Evolutionary conservation across 352 stramenopile species (phyloP), one percentile per base, ranked within the genome.

Genomic region (Phytophthora capsici): DNA sequence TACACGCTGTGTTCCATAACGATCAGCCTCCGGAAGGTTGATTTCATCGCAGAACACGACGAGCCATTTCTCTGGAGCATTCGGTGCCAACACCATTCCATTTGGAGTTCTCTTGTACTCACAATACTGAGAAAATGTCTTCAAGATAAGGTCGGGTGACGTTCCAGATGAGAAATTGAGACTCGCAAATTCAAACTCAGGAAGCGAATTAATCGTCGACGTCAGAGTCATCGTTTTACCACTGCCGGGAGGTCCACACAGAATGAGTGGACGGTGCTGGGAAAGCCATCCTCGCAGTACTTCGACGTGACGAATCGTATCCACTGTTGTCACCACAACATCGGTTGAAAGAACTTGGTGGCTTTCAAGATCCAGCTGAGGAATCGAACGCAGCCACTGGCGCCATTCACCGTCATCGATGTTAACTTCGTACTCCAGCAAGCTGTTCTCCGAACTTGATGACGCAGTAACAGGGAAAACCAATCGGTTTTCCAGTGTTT

Each of bases 21-120:
- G 79, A 77, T 99, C 98, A 32, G 97, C 84, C 55, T 98, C 94
- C 0, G 98, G 98, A 47, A 99, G 84, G 79, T 99, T 99, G 63
- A 99, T 99, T 86, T 99, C 98, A 78, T 99, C 98, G 57, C 97
- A 99, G 73, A 99, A 99, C 6, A 99, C 93, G 49, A 99, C 98
- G 2, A 99, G 87, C 97, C 97, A 99, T 66, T 97, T 99, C 59
- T 97, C 96, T 36, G 78, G 93, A 73, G 73, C 96, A 73, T 84
- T 92, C 14, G 98, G 98, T 50, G 97, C 86, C 32, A 99, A 79
- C 22, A 99, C 76, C 77, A 99, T 96, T 46, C 98, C 97, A 66
- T 95, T 97, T 14, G 95, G 96, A 51, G 96, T 98, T 23, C 97
- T 86, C 20, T 99, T 98, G 86, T 99, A 99, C 52, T 98, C 93